Conservation (phyloP, 371 early-diverging fungal genomes). For the Mortierella sp. region DNA sequence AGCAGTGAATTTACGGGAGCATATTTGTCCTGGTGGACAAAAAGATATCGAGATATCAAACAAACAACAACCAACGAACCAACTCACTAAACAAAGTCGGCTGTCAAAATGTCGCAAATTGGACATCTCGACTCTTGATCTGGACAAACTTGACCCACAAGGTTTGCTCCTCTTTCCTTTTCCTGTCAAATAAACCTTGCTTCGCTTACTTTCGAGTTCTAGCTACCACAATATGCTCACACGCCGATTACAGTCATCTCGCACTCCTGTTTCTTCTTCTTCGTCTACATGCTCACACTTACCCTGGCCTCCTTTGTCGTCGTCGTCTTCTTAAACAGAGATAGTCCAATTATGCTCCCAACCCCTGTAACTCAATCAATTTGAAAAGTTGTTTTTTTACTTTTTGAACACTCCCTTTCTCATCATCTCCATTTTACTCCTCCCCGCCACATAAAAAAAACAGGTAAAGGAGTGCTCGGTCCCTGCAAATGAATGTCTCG, state of each 20-base stretch:
- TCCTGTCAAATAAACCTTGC: slow-evolving; percentile 1
- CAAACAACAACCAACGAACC: too few species aligned
- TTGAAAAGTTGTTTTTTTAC: background rate
- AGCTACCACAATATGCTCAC: background rate
- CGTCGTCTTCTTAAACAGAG: too few species aligned
- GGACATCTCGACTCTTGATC: slow-evolving; percentile 17
- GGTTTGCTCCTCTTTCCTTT: slow-evolving; percentile 10
- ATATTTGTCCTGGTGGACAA: slow-evolving; percentile 17
- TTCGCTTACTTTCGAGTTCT: background rate
- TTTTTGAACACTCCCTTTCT: background rate
- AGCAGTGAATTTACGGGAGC: background rate
- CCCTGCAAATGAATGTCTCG: slow-evolving; percentile 5
- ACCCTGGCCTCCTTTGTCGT: background rate
- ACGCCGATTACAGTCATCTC: background rate
- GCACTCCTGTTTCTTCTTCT: background rate
- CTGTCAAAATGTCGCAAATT: slow-evolving; percentile 10
- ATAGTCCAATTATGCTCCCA: background rate
- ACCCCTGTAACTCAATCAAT: background rate
- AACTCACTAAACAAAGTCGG: background rate
- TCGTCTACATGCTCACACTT: background rate
- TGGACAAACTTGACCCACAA: slow-evolving; percentile 3
- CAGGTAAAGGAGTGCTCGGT: slow-evolving; percentile 8
- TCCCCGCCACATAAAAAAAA: background rate
- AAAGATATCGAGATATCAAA: background rate
- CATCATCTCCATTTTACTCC: background rate